phyloP scores from a whole-genome alignment of 1,284 basidiomycete genomes.

The Puccinia triticina region DNA sequence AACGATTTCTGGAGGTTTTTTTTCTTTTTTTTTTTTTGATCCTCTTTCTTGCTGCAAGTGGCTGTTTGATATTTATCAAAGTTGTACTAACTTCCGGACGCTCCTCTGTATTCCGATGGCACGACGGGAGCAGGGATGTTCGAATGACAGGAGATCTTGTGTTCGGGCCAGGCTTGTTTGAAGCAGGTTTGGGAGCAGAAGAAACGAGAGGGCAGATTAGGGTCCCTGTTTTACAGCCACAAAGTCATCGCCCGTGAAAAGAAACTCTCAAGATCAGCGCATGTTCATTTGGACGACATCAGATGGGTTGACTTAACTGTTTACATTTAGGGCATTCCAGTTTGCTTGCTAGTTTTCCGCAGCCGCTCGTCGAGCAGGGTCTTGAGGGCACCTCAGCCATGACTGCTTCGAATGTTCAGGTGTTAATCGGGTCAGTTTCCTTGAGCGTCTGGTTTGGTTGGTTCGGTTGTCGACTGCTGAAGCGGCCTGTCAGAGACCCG shows the following conservation, averaged over 20 bases:
- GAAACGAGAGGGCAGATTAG: slow-evolving; percentile 29
- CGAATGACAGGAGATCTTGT: slow-evolving; percentile 38
- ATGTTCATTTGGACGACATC: not conserved
- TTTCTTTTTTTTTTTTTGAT: not conserved
- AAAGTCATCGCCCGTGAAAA: no score
- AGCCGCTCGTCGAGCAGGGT: slow-evolving; percentile 43
- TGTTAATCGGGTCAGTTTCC: no score
- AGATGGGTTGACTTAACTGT: slow-evolving; percentile 18
- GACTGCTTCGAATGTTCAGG: no score
- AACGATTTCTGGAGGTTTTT: no score
- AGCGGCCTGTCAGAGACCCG: no score
- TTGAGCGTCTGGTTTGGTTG: no score
- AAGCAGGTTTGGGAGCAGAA: slow-evolving; percentile 50
- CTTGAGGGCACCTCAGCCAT: no score
- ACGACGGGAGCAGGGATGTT: slow-evolving; percentile 38
- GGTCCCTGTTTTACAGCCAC: slow-evolving; percentile 24
- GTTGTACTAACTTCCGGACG: slow-evolving; percentile 21
- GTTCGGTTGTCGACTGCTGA: no score
- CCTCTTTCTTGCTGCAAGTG: not conserved
- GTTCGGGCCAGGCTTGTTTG: slow-evolving; percentile 44
- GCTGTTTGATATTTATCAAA: not conserved
- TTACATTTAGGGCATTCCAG: slow-evolving; percentile 51
- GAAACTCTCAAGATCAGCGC: no score
- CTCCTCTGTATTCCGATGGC: slow-evolving; percentile 16
- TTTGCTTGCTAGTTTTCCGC: slow-evolving; percentile 39